Percentiles rank a stretch among this genome's conserved stretches.
Evolutionary conservation across 2,329 filamentous ascomycete species (phyloP).

Genomic region (Fusarium xylarioides): DNA sequence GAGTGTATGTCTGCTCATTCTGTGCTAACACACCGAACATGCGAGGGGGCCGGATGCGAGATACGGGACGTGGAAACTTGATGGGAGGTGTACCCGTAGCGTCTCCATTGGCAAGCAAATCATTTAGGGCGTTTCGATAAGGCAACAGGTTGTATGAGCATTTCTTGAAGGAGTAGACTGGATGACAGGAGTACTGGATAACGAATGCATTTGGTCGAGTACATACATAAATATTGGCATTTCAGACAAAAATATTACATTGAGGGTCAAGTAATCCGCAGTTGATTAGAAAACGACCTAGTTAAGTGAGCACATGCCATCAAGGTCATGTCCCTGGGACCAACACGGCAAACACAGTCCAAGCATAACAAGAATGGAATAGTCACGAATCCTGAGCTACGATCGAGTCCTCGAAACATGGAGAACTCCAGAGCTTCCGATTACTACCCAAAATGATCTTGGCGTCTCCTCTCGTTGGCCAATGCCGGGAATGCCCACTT

Average conservation of each 20-base stretch:
- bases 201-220: constrained; percentile 26
- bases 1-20: constrained; percentile 71
- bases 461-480: constrained; percentile 32
- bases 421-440: background rate
- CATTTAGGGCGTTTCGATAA: constrained; percentile 55
- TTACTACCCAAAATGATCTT: constrained; percentile 33
- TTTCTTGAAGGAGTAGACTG: constrained; percentile 34
- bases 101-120: constrained; percentile 55
- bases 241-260: constrained; percentile 2
- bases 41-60: constrained; percentile 58
- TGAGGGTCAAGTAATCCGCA: background rate
- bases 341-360: background rate
- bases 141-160: constrained; percentile 27
- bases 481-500: constrained; percentile 21
- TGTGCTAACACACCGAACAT: constrained; percentile 68
- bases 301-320: background rate
- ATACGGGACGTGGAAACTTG: constrained; percentile 49
- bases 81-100: constrained; percentile 39
- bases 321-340: background rate
- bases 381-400: background rate
- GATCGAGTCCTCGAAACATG: background rate
- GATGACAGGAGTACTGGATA: constrained; percentile 28
- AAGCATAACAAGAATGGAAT: background rate
- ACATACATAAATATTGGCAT: constrained; percentile 18
- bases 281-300: background rate